Evolutionary conservation across 2,329 filamentous ascomycete genomes (phyloP), one percentile per base, ranked within the genome.

Genomic region (Aspergillus pseudoglaucus): DNA sequence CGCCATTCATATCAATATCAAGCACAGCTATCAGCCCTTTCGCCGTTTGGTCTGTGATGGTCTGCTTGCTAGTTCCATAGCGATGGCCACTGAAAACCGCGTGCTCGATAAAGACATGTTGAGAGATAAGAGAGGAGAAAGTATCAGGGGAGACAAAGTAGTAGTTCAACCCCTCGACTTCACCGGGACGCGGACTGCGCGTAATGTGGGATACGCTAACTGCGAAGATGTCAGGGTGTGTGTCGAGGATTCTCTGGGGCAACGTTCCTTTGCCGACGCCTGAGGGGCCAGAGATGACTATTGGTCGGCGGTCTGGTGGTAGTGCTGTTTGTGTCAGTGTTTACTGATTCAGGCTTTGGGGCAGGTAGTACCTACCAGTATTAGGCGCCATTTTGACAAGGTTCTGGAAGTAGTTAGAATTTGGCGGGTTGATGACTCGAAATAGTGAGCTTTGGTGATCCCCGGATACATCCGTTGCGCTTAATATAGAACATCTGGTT

Each of bases 1-100:
- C 87, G 53, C 89, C 89, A 75, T 81, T 49, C 85, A 95, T 93
- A 77, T 95, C 89, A 63, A 95, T 95, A 68, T 95, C 89, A 56
- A 95, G 73, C 42, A 95, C 81, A 51, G 88, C 88, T 25, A 87
- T 77, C 60, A 77, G 76, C 15, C 53, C 55, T 33, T 53, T 56
- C 10, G 25, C 40, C 6, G n/a, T 40, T 33, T 54, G 48, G 5
- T 59, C 54, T 3, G 32, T 17, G 10, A 60, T 54, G 14, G 58
- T 54, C 46, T 45, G 40, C 65, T 87, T 83, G 65, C 81, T 86
- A 4, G 88, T 93, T 49, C 88, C 88, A 70, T 94, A 94, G 59
- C 81, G 74, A 71, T 94, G 91, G 49, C 81, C 82, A 37, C 87
- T 83, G 66, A 93, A 94, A 63, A 82, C 73, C 42, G 89, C 88